A percentile compares a stretch with the other conserved stretches of the same genome.
Conservation (phyloP, 2,329 filamentous ascomycete genomes). For the Hysterium pulicare region DNA sequence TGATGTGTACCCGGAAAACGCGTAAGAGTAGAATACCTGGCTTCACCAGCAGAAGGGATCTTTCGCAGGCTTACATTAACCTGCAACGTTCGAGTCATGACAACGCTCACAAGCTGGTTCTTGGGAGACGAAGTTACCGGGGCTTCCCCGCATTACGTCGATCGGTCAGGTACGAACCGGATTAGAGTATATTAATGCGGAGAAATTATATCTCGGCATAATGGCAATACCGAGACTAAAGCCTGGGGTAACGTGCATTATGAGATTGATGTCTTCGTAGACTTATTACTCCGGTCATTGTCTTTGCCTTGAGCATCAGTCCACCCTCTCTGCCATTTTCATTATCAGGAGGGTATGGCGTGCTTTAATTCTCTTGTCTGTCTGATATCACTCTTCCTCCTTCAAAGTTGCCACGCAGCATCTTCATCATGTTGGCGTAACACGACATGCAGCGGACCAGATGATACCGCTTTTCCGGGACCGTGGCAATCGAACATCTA, state of each 20-base stretch:
- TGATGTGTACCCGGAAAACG: too few species aligned
- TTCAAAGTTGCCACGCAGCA: background rate
- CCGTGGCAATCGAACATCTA: slow-evolving; percentile 58
- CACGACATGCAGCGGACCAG: slow-evolving; percentile 51
- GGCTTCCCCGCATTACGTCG: background rate
- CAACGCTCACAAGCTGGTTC: too few species aligned
- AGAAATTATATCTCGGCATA: background rate
- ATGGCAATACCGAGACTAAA: background rate
- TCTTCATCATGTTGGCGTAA: slow-evolving; percentile 52
- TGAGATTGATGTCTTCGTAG: background rate
- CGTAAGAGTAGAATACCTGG: too few species aligned
- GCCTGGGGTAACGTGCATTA: background rate
- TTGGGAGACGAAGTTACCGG: too few species aligned
- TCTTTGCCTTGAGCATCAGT: too few species aligned
- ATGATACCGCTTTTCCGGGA: slow-evolving; percentile 52
- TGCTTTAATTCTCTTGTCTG: slow-evolving; percentile 1
- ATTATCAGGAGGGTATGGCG: too few species aligned
- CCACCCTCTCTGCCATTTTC: too few species aligned
- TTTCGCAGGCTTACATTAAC: too few species aligned
- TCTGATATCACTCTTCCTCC: background rate
- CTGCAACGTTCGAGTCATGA: too few species aligned
- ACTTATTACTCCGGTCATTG: background rate
- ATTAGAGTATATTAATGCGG: too few species aligned
- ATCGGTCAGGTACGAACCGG: background rate
- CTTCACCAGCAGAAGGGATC: too few species aligned